Base-by-base conservation (phyloP, 345 rosid genomes). In the Turnera subulata region DNA sequence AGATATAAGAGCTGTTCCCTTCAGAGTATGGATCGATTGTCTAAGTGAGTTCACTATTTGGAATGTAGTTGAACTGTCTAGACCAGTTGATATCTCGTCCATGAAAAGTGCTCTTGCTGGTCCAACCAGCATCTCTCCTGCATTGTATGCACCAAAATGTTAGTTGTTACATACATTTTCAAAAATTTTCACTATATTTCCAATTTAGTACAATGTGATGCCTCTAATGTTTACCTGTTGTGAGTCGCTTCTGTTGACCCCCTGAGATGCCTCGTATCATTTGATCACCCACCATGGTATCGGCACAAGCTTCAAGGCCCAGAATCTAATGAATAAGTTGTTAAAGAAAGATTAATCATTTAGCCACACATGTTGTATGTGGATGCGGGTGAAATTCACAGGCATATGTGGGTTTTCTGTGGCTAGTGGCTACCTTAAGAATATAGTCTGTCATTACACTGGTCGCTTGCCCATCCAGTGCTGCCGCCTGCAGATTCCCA, bases 31-130 rank as follows among this genome's bases (percentile, higher is more conserved):
- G 38, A 76, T 63, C 26, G 79, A 72, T 53, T 90, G 86, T 44
- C 82, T 74, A 20, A 86, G 70, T 40, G 88, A 84, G 48, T 86
- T 83, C 35, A 90, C 77, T n/a, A 84, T 90, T 61, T 90, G 93
- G 61, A 72, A 90, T 7, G 92, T 80, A 0, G 95, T 90, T 46
- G 97, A 86, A 46, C 86, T 83, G 60, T 90, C 97, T 56, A 90
- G 75, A 23, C 97, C 95, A 21, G 91, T 86, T 0, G 90, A 81
- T 66, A 90, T 87, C 65, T 87, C 95, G 50, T 90, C 97, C 97
- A 90, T 87, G 74, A 90, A 84, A 8, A 87, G 75, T 51, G 86
- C 87, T 63, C 77, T 74, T 37, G 82, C 77, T 6, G 92, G 97
- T 65, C 97, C 97, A 39, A 90, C 93, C 24, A 84, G 57, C 86